Evolutionary conservation across 495 filamentous ascomycete species (phyloP).

Genomic region (Penicillium simplicissimum): DNA sequence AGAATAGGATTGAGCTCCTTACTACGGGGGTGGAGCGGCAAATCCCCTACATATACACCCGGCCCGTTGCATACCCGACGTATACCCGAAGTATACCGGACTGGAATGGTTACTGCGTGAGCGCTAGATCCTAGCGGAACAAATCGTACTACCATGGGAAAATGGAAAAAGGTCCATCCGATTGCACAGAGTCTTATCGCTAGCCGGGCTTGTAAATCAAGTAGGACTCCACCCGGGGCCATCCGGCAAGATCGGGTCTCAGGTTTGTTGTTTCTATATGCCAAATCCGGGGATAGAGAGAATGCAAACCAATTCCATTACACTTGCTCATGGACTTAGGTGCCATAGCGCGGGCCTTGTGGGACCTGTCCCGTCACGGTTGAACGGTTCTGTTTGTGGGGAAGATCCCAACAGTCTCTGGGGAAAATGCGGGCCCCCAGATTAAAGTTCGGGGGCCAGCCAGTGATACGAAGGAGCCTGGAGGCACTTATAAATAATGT

Average conservation of each 20-base stretch:
- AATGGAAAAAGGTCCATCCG: background rate
- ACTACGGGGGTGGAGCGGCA: background rate
- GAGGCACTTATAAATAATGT: background rate
- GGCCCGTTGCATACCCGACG: background rate
- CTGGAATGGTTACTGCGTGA: no score
- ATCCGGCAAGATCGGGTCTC: no score
- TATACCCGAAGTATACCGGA: background rate
- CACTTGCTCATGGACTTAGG: background rate
- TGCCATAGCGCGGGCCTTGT: background rate
- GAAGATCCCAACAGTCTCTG: background rate
- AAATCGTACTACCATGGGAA: no score
- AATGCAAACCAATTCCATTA: background rate
- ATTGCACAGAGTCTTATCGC: background rate
- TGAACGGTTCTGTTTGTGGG: background rate
- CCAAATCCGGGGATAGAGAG: no score
- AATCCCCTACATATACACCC: background rate
- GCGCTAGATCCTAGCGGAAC: no score
- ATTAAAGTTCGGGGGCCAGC: background rate
- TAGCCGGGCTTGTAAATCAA: background rate
- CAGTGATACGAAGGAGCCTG: background rate
- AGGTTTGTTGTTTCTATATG: no score
- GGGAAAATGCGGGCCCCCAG: background rate
- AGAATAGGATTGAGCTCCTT: background rate
- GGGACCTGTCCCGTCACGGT: background rate
- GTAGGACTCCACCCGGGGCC: no score